Percentiles rank a stretch among this genome's conserved stretches.
Conservation (phyloP, 106 monocot genomes). For the Dendrobium huoshanense region DNA sequence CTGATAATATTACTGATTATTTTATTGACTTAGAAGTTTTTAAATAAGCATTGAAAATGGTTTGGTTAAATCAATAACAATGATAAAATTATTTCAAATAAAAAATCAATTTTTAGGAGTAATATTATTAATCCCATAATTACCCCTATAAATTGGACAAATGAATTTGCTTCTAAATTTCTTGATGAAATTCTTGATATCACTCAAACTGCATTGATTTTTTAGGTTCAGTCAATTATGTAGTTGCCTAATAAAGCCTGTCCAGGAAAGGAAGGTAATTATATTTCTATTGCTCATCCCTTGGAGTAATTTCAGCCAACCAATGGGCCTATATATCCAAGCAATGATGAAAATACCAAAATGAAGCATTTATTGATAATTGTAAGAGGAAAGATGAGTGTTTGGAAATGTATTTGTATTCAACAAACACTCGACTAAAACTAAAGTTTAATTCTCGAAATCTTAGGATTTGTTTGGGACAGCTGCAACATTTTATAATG, state of each 20-base stretch:
- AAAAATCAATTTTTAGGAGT: neutral
- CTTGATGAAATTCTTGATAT: neutral
- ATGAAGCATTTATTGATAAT: too few relatives aligned
- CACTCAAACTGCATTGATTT: neutral
- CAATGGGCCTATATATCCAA: too few relatives aligned
- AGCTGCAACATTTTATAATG: too few relatives aligned
- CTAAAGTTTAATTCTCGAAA: too few relatives aligned
- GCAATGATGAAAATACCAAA: too few relatives aligned
- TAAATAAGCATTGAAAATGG: neutral
- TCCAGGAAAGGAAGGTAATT: neutral
- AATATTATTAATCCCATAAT: neutral
- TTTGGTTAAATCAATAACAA: neutral
- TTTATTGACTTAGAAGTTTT: neutral
- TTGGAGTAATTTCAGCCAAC: too few relatives aligned
- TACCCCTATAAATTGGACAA: neutral
- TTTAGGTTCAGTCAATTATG: slow-evolving; percentile 1
- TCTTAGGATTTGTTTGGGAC: too few relatives aligned
- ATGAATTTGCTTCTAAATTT: slow-evolving; percentile 4
- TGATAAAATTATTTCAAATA: neutral
- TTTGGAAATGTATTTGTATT: too few relatives aligned
- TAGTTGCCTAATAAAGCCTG: neutral
- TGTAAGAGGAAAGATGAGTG: too few relatives aligned
- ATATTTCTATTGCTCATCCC: too few relatives aligned
- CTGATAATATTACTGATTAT: neutral
- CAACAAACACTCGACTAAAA: too few relatives aligned